phyloP scores from a whole-genome alignment of 192 early-diverging fungal species.

The Coemansia guatemalensis region DNA sequence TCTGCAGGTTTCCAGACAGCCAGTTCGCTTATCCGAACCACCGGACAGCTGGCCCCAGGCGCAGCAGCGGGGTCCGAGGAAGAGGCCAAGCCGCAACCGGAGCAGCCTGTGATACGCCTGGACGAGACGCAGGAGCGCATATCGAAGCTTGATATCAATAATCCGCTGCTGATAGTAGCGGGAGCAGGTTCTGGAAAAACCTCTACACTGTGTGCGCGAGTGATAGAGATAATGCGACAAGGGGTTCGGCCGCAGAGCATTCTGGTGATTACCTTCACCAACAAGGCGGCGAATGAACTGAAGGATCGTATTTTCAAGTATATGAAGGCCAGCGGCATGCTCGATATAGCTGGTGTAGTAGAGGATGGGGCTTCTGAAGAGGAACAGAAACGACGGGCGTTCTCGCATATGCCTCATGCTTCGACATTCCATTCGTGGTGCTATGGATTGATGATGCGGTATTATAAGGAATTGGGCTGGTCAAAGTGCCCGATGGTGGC shows the following conservation, averaged over 20 bases:
- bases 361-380: background rate
- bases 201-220: slow-evolving; percentile 46
- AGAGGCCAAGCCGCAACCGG: background rate
- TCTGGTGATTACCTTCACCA: slow-evolving; percentile 55
- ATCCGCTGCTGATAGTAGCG: slow-evolving; percentile 46
- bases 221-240: slow-evolving; percentile 40
- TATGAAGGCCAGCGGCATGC: slow-evolving; percentile 9
- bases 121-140: slow-evolving; percentile 38
- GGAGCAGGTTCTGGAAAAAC: slow-evolving; percentile 53
- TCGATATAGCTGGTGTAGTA: background rate
- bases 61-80: no score
- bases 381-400: background rate
- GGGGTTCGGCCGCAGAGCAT: slow-evolving; percentile 26
- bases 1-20: no score
- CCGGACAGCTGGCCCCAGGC: no score
- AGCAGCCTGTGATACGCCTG: slow-evolving; percentile 11
- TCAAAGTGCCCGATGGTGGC: slow-evolving; percentile 26
- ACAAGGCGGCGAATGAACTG: slow-evolving; percentile 52
- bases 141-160: slow-evolving; percentile 36
- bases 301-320: slow-evolving; percentile 34
- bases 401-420: slow-evolving; percentile 23
- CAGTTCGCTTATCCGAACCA: no score
- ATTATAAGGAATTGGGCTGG: slow-evolving; percentile 18
- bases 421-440: slow-evolving; percentile 55
- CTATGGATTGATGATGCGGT: slow-evolving; percentile 27